Base-by-base conservation (phyloP, 257 asterid species). In the Cinchona pubescens region DNA sequence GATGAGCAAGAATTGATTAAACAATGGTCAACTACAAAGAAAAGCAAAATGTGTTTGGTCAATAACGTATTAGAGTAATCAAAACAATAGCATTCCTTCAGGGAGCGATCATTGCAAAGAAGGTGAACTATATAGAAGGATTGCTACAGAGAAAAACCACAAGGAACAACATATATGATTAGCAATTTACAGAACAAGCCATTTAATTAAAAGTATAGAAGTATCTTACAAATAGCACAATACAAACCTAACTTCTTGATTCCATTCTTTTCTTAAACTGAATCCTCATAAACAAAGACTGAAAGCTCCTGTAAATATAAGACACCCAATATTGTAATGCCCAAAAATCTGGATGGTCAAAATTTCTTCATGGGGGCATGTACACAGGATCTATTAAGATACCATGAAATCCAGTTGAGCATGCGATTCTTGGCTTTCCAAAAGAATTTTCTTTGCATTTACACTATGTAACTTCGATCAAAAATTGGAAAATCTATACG, bases 371-470 rank as follows among this genome's bases (percentile, higher is more conserved):
- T 7, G 12, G 12, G 53, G 73, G 14, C 38, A 68, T 38, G 19
- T 46, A 7, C 53, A 12, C 13, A 7, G 53, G 13, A 4, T 40
- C 45, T 21, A n/a, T n/a, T n/a, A n/a, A n/a, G n/a, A n/a, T n/a
- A 51, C 68, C 32, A 11, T 18, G 46, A 5, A 56, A 14, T 53
- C 37, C 38, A 2, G 23, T 70, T 3, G 27, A 19, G 7, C 8
- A 1, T 13, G 56, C 1, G 6, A 25, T 25, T 7, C 27, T 27
- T 18, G 58, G 56, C 30, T 58, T 27, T 40, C 27, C 42, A 43
- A 14, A 74, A 63, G 60, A 34, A 74, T 61, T 13, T 43, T 67
- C 63, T 43, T 51, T 63, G 45, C 65, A 75, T 74, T 74, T 74
- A 63, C 72, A 46, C 23, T 15, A 11, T 5, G 4, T 32, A 9